Percentiles rank a stretch among this genome's conserved stretches.
Conservation (phyloP, 495 filamentous ascomycete genomes). For the Xylaria palmicola region DNA sequence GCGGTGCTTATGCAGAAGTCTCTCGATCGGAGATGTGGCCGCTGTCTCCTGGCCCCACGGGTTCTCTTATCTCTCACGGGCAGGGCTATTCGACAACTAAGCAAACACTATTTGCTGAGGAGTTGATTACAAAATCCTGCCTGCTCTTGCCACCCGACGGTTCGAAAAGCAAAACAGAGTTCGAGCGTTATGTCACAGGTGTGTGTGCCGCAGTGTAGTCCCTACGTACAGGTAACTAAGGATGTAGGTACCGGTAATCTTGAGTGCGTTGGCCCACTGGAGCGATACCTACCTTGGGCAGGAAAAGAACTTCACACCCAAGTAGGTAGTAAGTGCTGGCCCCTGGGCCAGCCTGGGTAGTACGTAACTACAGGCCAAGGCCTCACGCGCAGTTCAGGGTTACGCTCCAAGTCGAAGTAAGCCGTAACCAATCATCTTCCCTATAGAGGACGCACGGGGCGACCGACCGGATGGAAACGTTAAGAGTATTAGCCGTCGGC, state of each 20-base stretch:
- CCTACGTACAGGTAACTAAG: too few species aligned
- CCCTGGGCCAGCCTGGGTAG: too few species aligned
- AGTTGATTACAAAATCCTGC: background rate
- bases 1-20: too few species aligned
- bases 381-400: background rate
- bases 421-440: background rate
- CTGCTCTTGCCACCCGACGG: background rate
- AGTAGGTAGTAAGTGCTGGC: too few species aligned
- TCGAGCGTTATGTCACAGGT: too few species aligned
- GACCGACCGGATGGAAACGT: background rate
- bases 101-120: background rate
- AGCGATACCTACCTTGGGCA: too few species aligned
- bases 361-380: too few species aligned
- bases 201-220: too few species aligned
- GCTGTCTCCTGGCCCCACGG: background rate
- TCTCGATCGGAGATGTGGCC: background rate
- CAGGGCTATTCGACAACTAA: background rate
- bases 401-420: background rate
- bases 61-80: background rate
- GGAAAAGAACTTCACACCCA: too few species aligned
- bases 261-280: too few species aligned
- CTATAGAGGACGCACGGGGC: background rate
- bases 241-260: too few species aligned
- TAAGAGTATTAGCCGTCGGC: background rate
- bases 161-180: too few species aligned